Base-by-base conservation (phyloP, 2,329 filamentous ascomycete species). In the Cordyceps farinosa region DNA sequence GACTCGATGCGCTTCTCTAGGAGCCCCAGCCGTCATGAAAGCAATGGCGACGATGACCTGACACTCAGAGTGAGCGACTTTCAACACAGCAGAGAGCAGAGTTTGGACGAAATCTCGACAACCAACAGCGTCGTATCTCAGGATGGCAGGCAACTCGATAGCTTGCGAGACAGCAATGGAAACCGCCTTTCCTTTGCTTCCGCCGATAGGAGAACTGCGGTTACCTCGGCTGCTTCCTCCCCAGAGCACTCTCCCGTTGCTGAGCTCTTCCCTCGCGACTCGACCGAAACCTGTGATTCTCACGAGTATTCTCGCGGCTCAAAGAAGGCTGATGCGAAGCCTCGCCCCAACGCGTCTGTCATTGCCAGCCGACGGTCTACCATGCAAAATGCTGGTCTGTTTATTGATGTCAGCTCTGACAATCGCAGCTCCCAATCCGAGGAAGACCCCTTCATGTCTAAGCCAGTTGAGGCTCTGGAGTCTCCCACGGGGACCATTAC, bases 171-270 rank as follows among this genome's bases (percentile, higher is more conserved):
- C 52, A 84, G 80, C 69, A 61, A 61, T n/a, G 77, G 78, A 1
- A 80, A 86, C 65, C 80, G 86, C 6, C 77, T 86, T 5, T 88
- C 86, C 0, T 83, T 80, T 66, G 78, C 86, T 45, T 88, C 86
- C 2, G 86, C 84, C 5, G 83, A 83, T 7, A 84, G 87, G 69
- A 79, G 83, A 64, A 88, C 86, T 3, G 75, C 85, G 32, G 70
- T 87, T 8, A 87, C 85, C 2, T 87, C 86, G 0, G 79, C 81
- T 22, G 80, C 78, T 36, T 87, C 85, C 0, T 87, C 86, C 0
- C 83, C 84, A 2, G 78, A 83, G 17, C 79, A 77, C 62, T 88
- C 86, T 1, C 86, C 86, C 0, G 79, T 79, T 1, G 76, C 79
- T 13, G 81, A 83, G 42, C 84, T 77, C 61, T 86, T 85, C 62